Evolutionary conservation across 345 rosid species (phyloP), one percentile per base, ranked within the genome.

Genomic region (Cardamine chenopodiifolia): DNA sequence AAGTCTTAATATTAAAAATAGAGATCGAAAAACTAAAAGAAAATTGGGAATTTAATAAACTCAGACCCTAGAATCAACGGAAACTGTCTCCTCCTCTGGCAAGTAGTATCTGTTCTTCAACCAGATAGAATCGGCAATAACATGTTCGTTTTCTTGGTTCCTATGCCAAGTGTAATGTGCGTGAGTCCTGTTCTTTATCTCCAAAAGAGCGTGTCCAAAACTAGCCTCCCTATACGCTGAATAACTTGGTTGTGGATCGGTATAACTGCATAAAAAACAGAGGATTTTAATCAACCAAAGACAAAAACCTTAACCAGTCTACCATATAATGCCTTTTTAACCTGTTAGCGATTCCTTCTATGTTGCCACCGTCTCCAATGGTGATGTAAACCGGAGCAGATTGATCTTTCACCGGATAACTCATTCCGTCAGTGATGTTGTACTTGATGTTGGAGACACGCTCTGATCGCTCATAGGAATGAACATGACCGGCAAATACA

Each of bases 301-400:
- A 17, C 9, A 1, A 52, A 65, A 7, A 2, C 5, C 1, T 60
- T 0, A 52, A 19, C 7, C 22, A n/a, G 18, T n/a, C n/a, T n/a
- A n/a, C n/a, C n/a, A n/a, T n/a, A n/a, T 19, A 53, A 29, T 12
- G 3, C n/a, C n/a, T 66, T 2, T 20, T 47, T 15, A 42, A 52
- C 90, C 70, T 71, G 10, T 57, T 79, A 17, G 90, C 90, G 17
- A 87, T 73, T 77, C 96, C 96, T 86, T 89, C 96, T 3, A 83
- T 84, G 68, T 89, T 89, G 37, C 95, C 95, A 66, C 92, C 95
- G 68, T 87, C 95, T 15, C 94, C 91, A 8, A 89, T 86, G 4
- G 86, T 89, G 19, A 87, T 74, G 39, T 86, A 86, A 11, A 87
- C 83, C 0, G 90, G 92, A 2, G 92, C 96, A 6, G 84, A 80